Conservation (phyloP, 2,329 filamentous ascomycete species). For the Epichloe scottii region DNA sequence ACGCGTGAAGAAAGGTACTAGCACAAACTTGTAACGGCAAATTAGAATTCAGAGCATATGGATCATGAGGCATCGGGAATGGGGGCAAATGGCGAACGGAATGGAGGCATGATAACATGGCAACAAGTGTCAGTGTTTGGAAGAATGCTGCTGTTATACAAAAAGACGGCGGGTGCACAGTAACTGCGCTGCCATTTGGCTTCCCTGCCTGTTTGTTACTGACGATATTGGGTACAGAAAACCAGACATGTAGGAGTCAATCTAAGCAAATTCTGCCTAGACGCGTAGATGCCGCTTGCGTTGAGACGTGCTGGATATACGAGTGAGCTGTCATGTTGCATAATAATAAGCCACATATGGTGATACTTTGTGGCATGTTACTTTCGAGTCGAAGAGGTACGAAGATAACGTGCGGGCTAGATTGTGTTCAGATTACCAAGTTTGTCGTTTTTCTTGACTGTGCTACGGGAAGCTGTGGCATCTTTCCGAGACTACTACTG, state of each 20-base stretch:
- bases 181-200: not conserved
- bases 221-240: constrained; percentile 3
- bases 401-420: too few species aligned
- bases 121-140: not conserved
- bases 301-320: not conserved
- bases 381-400: too few species aligned
- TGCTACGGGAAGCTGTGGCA: too few species aligned
- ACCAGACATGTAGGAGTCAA: not conserved
- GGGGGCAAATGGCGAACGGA: not conserved
- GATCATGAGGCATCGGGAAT: not conserved
- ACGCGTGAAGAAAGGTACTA: not conserved
- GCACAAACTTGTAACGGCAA: not conserved
- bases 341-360: not conserved
- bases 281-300: not conserved
- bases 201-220: not conserved
- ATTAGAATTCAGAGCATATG: not conserved
- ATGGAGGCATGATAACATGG: not conserved
- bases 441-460: too few species aligned
- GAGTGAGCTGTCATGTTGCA: not conserved
- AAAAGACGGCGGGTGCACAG: not conserved
- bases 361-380: not conserved
- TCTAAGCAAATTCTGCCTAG: not conserved
- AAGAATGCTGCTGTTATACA: not conserved
- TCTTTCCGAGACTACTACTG: too few species aligned
- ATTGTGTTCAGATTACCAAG: too few species aligned